These are phyloP conservation scores for Dillenia suffruticosa DNA, from an alignment of 164 flowering plant species.

Conservation along the genomic window DNA sequence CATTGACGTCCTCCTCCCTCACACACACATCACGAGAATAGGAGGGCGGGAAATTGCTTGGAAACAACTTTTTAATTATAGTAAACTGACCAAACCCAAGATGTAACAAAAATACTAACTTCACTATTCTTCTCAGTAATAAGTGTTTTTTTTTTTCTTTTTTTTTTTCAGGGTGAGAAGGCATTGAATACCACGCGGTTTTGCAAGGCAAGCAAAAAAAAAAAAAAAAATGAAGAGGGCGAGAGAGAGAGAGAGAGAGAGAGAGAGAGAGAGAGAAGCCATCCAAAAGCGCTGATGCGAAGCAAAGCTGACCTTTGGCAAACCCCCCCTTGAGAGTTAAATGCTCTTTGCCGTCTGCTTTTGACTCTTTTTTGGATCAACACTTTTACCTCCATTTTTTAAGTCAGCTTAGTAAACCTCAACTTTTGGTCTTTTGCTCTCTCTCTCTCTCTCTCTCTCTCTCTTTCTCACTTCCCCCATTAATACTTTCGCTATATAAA, in stretches of 20 bases:
- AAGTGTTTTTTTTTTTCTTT: no score
- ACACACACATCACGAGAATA: no score
- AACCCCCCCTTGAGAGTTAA: slow-evolving; percentile 12
- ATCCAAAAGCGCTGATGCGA: neutral
- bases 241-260: no score
- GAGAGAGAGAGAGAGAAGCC: no score
- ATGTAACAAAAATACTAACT: no score
- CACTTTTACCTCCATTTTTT: slow-evolving; percentile 2
- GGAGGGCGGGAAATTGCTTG: no score
- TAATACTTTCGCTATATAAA: slow-evolving; percentile 11
- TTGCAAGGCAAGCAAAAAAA: neutral
- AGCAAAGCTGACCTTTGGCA: slow-evolving; percentile 33
- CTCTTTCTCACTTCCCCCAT: neutral
- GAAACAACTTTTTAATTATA: no score
- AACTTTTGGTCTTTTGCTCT: neutral
- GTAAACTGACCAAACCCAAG: no score
- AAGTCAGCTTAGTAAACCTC: slow-evolving; percentile 15
- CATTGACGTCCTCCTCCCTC: no score
- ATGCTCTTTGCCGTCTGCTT: slow-evolving; percentile 27
- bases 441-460: neutral
- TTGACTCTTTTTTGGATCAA: slow-evolving; percentile 21
- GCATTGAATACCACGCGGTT: slow-evolving; percentile 10
- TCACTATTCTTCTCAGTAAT: no score
- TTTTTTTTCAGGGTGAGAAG: neutral
- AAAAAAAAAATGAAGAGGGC: no score